Percentiles rank a stretch among this genome's conserved stretches.
Conservation (phyloP, 108 stramenopile species). For the Cyclotella choctawhatcheeana region DNA sequence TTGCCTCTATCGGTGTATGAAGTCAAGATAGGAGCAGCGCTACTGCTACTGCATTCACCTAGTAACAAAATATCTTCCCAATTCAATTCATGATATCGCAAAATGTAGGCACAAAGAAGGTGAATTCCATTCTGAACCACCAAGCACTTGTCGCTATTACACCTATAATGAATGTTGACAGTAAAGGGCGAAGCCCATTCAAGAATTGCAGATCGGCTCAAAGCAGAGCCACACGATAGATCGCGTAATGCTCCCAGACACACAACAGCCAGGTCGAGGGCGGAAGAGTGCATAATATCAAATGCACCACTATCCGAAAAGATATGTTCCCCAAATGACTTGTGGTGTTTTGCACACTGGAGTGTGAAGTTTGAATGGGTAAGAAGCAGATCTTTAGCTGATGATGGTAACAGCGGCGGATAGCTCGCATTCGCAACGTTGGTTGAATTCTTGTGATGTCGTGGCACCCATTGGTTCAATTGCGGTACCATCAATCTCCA, state of each 20-base stretch:
- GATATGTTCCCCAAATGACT: not conserved
- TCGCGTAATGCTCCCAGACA: slow-evolving; percentile 56
- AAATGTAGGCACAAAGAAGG: slow-evolving; percentile 32
- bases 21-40: not conserved
- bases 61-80: slow-evolving; percentile 52
- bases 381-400: not conserved
- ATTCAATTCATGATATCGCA: slow-evolving; percentile 37
- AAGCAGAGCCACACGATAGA: slow-evolving; percentile 55
- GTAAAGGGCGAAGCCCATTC: slow-evolving; percentile 28
- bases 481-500: slow-evolving; percentile 20
- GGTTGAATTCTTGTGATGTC: not conserved
- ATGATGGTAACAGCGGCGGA: slow-evolving; percentile 1
- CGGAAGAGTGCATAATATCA: slow-evolving; percentile 24
- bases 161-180: not conserved
- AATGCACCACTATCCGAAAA: slow-evolving; percentile 6
- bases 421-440: not conserved
- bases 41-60: not conserved
- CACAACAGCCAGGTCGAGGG: slow-evolving; percentile 39
- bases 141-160: not conserved
- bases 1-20: slow-evolving; percentile 30
- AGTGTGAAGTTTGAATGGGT: not conserved
- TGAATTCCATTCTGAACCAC: slow-evolving; percentile 39
- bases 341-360: not conserved
- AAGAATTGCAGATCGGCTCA: slow-evolving; percentile 51
- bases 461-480: slow-evolving; percentile 2